phyloP scores from a whole-genome alignment of 73 alveolate genomes.

The Tetrahymena malaccensis region DNA sequence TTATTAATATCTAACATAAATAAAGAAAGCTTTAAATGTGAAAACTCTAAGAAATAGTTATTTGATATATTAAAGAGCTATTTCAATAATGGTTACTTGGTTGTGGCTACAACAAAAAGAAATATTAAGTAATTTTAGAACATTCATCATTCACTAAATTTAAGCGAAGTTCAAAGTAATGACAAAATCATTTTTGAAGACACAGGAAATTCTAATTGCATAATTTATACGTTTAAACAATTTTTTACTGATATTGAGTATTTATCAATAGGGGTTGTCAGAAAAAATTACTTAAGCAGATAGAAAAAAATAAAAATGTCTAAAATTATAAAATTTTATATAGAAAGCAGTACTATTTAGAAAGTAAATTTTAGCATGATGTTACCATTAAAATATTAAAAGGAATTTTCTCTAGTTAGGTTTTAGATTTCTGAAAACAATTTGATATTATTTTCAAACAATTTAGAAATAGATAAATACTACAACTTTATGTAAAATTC shows the following conservation, averaged over 20 bases:
- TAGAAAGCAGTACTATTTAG: not conserved
- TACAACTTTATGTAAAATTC: too few relatives aligned
- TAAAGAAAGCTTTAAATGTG: not conserved
- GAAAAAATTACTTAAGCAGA: not conserved
- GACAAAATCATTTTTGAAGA: not conserved
- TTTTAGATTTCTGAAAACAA: not conserved
- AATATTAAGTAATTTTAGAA: not conserved
- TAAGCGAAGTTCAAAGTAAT: not conserved
- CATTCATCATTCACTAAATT: not conserved
- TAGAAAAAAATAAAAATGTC: not conserved
- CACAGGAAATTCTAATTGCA: not conserved
- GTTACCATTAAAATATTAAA: not conserved
- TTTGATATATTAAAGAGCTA: not conserved
- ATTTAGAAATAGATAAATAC: not conserved
- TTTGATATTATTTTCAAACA: not conserved
- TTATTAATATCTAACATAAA: not conserved
- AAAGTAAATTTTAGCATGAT: not conserved
- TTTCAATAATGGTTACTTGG: not conserved
- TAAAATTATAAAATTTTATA: not conserved
- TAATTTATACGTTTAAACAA: not conserved
- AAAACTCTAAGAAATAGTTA: not conserved
- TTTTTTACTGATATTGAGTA: not conserved
- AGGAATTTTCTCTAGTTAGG: not conserved
- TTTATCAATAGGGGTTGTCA: not conserved
- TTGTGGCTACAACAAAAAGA: not conserved